A percentile compares a stretch with the other conserved stretches of the same genome.
These are phyloP conservation scores for Thalassiosira hispida DNA, from an alignment of 352 stramenopile species.

Conservation along the genomic window DNA sequence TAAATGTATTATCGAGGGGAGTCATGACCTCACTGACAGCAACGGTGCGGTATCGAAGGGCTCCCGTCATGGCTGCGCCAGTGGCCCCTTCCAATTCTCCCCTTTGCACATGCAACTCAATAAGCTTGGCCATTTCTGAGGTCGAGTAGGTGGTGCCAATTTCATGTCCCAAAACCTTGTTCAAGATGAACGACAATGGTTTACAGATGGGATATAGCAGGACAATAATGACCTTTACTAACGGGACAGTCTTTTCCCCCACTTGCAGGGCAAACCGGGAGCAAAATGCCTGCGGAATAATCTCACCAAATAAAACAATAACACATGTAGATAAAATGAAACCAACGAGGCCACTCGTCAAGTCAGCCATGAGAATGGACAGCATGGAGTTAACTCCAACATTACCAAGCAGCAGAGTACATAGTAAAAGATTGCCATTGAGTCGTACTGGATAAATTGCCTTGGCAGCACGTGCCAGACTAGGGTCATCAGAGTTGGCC, in stretches of 20 bases:
- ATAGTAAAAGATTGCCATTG: slow-evolving; percentile 96
- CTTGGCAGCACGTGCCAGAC: slow-evolving; percentile 78
- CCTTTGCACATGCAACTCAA: slow-evolving; percentile 95
- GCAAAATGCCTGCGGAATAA: slow-evolving; percentile 90
- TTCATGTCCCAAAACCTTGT: slow-evolving; percentile 92
- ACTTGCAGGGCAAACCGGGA: slow-evolving; percentile 91
- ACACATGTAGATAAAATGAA: slow-evolving; percentile 94
- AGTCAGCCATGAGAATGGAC: slow-evolving; percentile 95
- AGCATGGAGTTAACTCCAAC: slow-evolving; percentile 96
- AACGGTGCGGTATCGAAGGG: slow-evolving; percentile 93
- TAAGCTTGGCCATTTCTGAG: slow-evolving; percentile 93
- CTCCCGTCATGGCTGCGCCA: slow-evolving; percentile 92
- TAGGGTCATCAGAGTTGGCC: slow-evolving; percentile 87
- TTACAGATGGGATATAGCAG: slow-evolving; percentile 94
- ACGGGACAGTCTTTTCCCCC: slow-evolving; percentile 82
- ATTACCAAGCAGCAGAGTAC: slow-evolving; percentile 96
- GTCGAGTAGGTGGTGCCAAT: slow-evolving; percentile 95
- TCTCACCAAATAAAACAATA: slow-evolving; percentile 96
- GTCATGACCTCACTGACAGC: slow-evolving; percentile 94
- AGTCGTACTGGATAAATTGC: slow-evolving; percentile 87
- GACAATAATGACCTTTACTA: slow-evolving; percentile 92
- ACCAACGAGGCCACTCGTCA: slow-evolving; percentile 87
- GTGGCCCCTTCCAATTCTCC: slow-evolving; percentile 93
- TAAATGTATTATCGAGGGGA: slow-evolving; percentile 92
- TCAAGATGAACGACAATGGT: slow-evolving; percentile 91